Conservation (phyloP, 805 yeast genomes). For the Myxozyma monticola region DNA sequence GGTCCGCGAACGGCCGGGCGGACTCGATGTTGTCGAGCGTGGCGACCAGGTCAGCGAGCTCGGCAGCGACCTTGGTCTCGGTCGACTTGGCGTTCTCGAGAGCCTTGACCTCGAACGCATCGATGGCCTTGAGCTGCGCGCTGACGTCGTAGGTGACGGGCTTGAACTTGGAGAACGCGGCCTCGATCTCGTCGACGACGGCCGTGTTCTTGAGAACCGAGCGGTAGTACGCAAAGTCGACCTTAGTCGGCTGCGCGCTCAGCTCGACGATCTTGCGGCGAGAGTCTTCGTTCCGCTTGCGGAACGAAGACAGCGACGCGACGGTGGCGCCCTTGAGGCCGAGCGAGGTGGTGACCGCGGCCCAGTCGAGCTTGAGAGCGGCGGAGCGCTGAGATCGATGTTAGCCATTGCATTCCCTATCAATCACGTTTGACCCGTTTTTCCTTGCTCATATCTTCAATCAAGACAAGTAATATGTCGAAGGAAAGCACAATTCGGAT, state of each 20-base stretch:
- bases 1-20: conserved; percentile 97
- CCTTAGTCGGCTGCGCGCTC: conserved; percentile 67
- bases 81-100: conserved; percentile 92
- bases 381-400: conserved; percentile 29
- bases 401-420: no score
- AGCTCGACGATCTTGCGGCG: conserved; percentile 74
- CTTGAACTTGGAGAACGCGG: conserved; percentile 70
- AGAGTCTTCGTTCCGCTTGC: conserved; percentile 98
- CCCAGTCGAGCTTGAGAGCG: conserved; percentile 91
- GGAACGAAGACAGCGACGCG: conserved; percentile 81
- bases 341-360: conserved; percentile 79
- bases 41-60: conserved; percentile 78
- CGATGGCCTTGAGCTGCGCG: conserved; percentile 87
- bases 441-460: no score
- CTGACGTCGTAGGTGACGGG: conserved; percentile 84
- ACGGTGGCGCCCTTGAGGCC: conserved; percentile 95
- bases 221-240: conserved; percentile 82
- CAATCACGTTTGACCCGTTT: no score
- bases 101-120: conserved; percentile 92
- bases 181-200: conserved; percentile 78
- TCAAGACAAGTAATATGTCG: no score
- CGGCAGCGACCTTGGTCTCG: conserved; percentile 82
- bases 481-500: no score
- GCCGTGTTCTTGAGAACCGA: conserved; percentile 75
- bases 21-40: conserved; percentile 91